Base-by-base conservation (phyloP, 495 filamentous ascomycete genomes). In the Penicillium simplicissimum region DNA sequence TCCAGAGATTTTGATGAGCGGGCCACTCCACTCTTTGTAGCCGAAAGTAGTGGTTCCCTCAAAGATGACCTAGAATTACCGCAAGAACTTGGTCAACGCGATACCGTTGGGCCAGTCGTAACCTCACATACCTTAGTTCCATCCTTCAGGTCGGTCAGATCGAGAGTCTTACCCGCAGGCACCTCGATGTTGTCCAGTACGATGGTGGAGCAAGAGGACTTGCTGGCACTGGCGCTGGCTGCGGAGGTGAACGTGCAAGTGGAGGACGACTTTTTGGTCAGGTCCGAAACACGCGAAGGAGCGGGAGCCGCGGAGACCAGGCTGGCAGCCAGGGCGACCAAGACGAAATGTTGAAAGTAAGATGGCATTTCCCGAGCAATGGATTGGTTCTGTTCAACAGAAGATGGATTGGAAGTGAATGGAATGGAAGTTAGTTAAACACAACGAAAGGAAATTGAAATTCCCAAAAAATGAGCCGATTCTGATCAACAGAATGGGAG, bases 401-500 rank as follows among this genome's bases (percentile, higher is more conserved):
- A 43, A 43, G 17, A 13, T 19, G 19, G 17, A 19, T n/a, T n/a
- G n/a, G n/a, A n/a, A 43, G 6, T 17, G n/a, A 19, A 13, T 43
- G 17, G 40, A 19, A n/a, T 17, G 25, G 13, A 48, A 47, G 31
- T 28, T 2, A 28, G 4, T 28, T 4, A 48, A 40, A 55, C 1
- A 14, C 10, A 48, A 28, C 1, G 19, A 48, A 48, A 28, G 10
- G 2, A 7, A 19, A 8, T 19, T 9, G 19, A 43, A 3, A 5
- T 15, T 55, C 13, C 0, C 38, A 58, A 36, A 19, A 33, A 49
- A 36, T 9, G 55, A 47, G 33, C 28, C 42, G 25, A 36, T 21
- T 58, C 55, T 49, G 55, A 9, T 60, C 51, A 60, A 60, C 58
- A 55, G 58, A 55, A 55, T 28, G 14, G 51, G 21, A 48, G 19